phyloP scores from a whole-genome alignment of 805 yeast species.

The Candida manassasensis region DNA sequence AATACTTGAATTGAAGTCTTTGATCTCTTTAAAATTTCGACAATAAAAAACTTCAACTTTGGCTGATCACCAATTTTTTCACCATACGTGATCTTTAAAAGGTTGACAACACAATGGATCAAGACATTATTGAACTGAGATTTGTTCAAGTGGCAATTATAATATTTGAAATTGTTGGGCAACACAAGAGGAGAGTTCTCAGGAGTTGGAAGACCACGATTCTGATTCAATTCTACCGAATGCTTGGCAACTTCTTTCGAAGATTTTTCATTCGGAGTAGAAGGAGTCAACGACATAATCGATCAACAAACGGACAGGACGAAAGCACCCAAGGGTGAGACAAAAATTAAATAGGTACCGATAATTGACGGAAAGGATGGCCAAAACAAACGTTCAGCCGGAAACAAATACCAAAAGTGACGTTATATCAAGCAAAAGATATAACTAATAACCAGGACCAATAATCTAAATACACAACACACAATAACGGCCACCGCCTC shows the following conservation, averaged over 20 bases:
- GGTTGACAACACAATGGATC: constrained; percentile 31
- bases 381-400: no score
- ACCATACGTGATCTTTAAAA: constrained; percentile 30
- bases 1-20: constrained; percentile 54
- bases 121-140: constrained; percentile 37
- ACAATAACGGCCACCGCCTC: no score
- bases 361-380: no score
- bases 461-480: no score
- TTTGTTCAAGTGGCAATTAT: constrained; percentile 35
- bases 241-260: neutral
- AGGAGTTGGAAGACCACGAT: constrained; percentile 7
- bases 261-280: neutral
- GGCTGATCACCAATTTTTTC: constrained; percentile 11
- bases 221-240: neutral
- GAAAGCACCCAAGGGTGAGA: no score
- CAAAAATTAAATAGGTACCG: no score
- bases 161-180: constrained; percentile 39
- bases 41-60: constrained; percentile 41
- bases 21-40: constrained; percentile 29
- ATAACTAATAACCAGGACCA: no score
- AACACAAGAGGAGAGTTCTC: constrained; percentile 8
- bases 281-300: neutral
- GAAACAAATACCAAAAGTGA: no score
- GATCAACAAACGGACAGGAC: no score
- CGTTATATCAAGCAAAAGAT: no score